These are phyloP conservation scores for Pyrus hybrid DNA, from an alignment of 331 rosid species.

Conservation along the genomic window DNA sequence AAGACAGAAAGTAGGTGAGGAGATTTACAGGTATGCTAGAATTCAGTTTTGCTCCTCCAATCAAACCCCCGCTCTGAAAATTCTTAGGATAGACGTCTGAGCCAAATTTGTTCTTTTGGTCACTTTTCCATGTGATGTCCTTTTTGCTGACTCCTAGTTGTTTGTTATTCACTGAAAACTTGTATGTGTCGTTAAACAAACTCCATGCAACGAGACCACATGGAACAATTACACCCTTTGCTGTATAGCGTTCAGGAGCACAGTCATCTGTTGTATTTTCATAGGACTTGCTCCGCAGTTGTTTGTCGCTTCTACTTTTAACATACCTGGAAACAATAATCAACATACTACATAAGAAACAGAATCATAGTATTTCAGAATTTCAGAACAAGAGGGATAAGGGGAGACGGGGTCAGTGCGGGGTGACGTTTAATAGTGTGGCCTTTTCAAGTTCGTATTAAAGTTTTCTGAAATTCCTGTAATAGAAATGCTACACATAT, in stretches of 20 bases:
- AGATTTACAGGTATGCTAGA: constrained; percentile 49
- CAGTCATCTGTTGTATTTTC: constrained; percentile 30
- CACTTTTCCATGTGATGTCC: constrained; percentile 77
- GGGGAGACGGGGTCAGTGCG: not conserved
- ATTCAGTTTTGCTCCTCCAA: constrained; percentile 72
- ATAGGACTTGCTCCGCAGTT: constrained; percentile 28
- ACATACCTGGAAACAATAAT: constrained; percentile 49
- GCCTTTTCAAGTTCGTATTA: not conserved
- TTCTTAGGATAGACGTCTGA: constrained; percentile 64
- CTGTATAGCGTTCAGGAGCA: constrained; percentile 38
- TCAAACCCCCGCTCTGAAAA: constrained; percentile 43
- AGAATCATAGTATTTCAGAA: not conserved
- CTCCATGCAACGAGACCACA: constrained; percentile 97
- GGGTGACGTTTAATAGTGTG: not conserved
- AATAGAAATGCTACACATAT: not conserved
- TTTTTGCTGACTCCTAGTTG: constrained; percentile 44
- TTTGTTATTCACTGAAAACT: constrained; percentile 40
- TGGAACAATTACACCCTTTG: constrained; percentile 53
- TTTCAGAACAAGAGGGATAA: not conserved
- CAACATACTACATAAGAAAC: not conserved
- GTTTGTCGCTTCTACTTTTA: constrained; percentile 67
- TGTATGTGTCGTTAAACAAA: constrained; percentile 76
- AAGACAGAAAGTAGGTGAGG: not conserved
- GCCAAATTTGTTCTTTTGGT: constrained; percentile 50
- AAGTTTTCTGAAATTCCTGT: not conserved